Base-by-base conservation (phyloP, 805 yeast genomes). In the Brettanomyces custersianus region DNA sequence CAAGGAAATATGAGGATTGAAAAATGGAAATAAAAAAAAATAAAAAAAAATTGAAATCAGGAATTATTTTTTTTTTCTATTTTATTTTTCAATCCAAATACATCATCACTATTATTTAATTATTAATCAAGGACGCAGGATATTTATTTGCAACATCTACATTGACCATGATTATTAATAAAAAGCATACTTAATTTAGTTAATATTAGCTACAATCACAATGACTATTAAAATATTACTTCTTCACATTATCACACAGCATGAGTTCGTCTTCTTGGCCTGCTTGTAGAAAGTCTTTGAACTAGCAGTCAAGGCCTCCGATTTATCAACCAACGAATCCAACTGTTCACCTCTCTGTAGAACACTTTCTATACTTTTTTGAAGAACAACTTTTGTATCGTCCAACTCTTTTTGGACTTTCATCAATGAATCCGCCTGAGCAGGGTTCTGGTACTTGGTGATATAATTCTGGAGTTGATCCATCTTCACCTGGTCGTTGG, bases 321-420 rank as follows among this genome's bases (percentile, higher is more conserved):
- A 82, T 66, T 92, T 92, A 55, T 90, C 96, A 29, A 92, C 97
- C 49, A 92, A 69, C 29, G 92, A 72, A 55, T 92, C 98, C 51
- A 92, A 73, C 53, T 87, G 87, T 61, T 92, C 99, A 35, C 98
- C 98, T 59, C 99, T 77, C 60, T 86, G 94, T 55, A 92, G 70
- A 7, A 92, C 96, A 42, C 81, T 72, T 61, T 92, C 96, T 47
- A 92, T 90, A 32, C 96, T 87, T 64, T 90, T 88, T 63, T 92
- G 97, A 52, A 92, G 68, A 28, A 88, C 95, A 49, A 90, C 85
- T 67, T 92, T 92, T 25, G 98, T 92, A 56, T 92, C 98, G 60
- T 92, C 98, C 51, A 92, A 73, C 61, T 92, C 98, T 55, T 87
- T 94, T 66, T 92, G 98, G 17, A 92, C 98, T 59, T 81, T 83